A percentile compares a stretch with the other conserved stretches of the same genome.
These are phyloP conservation scores for Fremontodendron californicum DNA, from an alignment of 345 rosid genomes.

Conservation along the genomic window DNA sequence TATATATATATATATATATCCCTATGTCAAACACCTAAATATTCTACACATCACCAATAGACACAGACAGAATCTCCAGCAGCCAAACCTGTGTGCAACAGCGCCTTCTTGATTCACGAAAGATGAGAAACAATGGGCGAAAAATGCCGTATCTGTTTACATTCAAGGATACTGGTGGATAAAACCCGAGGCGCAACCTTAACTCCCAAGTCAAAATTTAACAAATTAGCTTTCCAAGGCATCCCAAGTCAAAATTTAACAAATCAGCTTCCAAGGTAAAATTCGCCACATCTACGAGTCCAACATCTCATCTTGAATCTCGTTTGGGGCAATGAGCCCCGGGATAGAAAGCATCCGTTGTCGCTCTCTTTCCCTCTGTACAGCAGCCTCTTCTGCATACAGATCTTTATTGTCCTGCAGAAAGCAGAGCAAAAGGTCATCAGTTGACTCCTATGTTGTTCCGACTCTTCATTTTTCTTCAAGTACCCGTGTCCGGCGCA, in stretches of 20 bases:
- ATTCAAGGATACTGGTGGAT: slow-evolving; percentile 16
- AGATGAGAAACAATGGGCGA: slow-evolving; percentile 18
- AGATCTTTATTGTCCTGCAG: slow-evolving; percentile 75
- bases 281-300: slow-evolving; percentile 49
- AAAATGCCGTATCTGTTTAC: slow-evolving; percentile 26
- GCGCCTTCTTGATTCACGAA: slow-evolving; percentile 19
- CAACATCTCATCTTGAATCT: slow-evolving; percentile 77
- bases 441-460: background rate
- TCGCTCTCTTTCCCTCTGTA: slow-evolving; percentile 65
- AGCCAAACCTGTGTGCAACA: slow-evolving; percentile 16
- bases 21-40: slow-evolving; percentile 48
- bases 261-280: slow-evolving; percentile 24
- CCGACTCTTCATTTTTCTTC: too few species aligned
- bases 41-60: slow-evolving; percentile 39
- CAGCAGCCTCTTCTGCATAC: slow-evolving; percentile 78
- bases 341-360: slow-evolving; percentile 76
- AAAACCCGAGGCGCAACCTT: slow-evolving; percentile 16
- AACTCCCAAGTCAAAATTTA: slow-evolving; percentile 20
- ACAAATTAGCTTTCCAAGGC: slow-evolving; percentile 23
- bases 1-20: too few species aligned
- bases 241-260: slow-evolving; percentile 18
- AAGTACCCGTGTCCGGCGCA: too few species aligned
- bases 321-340: slow-evolving; percentile 72
- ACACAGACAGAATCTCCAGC: slow-evolving; percentile 18
- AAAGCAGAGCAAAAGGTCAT: background rate